Base-by-base conservation (phyloP, 805 yeast species). In the Wickerhamiella azyma region DNA sequence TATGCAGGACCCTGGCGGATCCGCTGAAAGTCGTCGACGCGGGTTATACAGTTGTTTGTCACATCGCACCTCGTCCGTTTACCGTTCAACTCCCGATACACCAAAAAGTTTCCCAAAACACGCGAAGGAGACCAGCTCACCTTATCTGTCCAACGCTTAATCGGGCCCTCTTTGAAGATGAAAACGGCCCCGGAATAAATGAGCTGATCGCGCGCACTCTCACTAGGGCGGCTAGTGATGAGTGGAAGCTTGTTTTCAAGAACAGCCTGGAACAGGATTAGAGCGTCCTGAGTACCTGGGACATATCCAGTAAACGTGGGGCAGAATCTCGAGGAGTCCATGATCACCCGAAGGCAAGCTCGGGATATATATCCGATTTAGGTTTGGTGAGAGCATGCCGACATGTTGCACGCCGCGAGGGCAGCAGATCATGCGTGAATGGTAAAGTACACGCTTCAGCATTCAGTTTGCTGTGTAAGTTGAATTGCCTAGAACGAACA, bases 121-220 rank as follows among this genome's bases (percentile, higher is more conserved):
- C 96, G 69, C 2, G 94, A 81, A 0, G 96, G 95, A 2, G 88
- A 77, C 97, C 97, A 88, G 11, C 88, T 69, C 11, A 84, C 75
- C n/a, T 96, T 95, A 58, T 88, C 97, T 1, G 97, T 88, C 97
- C 97, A 88, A 49, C 97, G 70, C 59, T 82, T 83, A 50, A 88
- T 86, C 8, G 33, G 33, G 53, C 81, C 85, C 61, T 88, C 95
- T 41, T 81, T 74, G 57, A 88, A 86, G 1, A 89, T 85, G 62
- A 88, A 86, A 1, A 85, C 77, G 53, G 77, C 76, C 0, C 96
- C 96, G 9, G 85, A 77, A 46, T 69, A 66, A 29, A 88, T 85
- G 42, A 85, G 66, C 3, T 64, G 62, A 0, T 70, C 56, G 14
- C 94, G 68, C 62, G 86, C 96, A 18, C 76, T 67, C 56, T 85